Evolutionary conservation across 2,329 filamentous ascomycete species (phyloP), one percentile per base, ranked within the genome.

Genomic region (Aspergillus japonicus): DNA sequence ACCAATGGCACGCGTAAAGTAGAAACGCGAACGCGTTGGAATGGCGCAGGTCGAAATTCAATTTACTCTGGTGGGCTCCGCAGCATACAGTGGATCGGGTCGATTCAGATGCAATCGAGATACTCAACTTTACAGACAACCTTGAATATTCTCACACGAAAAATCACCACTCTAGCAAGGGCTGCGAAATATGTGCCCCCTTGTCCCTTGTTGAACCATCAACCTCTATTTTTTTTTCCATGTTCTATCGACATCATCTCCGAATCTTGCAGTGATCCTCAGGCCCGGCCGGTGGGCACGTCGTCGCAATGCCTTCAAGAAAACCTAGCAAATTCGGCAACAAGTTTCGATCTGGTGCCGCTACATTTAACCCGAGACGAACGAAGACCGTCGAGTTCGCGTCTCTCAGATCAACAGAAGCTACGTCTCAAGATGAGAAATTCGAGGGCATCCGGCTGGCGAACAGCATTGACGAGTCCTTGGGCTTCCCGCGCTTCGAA

Each of bases 401-500:
- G 7, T 86, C 87, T 26, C 80, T 90, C 52, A 83, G 89, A 48
- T 86, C 89, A 58, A 87, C 87, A 57, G 96, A 99, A 81, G 89
- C 86, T 55, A 98, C 92, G 1, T 96, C 93, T 7, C 87, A 91
- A 69, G 92, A 96, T 82, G 95, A 99, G 77, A 96, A 92, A 76
- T 87, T 91, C 78, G 93, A 99, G 78, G 88, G 92, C 42, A 89
- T 88, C 50, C 87, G 87, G 58, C 85, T 96, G 54, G 92, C 92
- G 33, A 87, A 96, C 78, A 86, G 83, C 70, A 97, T 99, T 73
- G 96, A 99, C 80, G 95, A 98, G 80, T 84, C 85, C 63, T 95
- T 98, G 87, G 96, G 95, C 56, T 99, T 99, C 75, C 84, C 88
- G 35, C 89, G 94, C 54, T 97, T 93, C 74, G 96, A 99, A 65